Evolutionary conservation across 2,329 filamentous ascomycete species (phyloP).

Genomic region (Pseudovirgaria hyperparasitica): DNA sequence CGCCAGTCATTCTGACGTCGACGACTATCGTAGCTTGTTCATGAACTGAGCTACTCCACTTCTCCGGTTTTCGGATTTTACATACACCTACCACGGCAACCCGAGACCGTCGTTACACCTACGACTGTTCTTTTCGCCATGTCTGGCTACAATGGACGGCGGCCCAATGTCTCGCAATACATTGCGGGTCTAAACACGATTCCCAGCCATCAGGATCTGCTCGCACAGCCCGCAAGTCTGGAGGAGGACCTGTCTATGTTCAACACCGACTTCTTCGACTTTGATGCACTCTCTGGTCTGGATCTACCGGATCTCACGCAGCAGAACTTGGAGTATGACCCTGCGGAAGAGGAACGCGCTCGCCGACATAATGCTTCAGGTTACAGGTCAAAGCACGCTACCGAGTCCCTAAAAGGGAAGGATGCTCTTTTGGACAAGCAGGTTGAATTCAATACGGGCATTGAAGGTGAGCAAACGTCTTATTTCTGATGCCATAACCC

Average conservation of each 20-base stretch:
- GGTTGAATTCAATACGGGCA: too few species aligned
- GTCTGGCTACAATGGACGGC: slow-evolving; percentile 64
- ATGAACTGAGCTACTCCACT: too few species aligned
- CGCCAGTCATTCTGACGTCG: too few species aligned
- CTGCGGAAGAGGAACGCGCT: slow-evolving; percentile 13
- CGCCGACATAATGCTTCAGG: slow-evolving; percentile 7
- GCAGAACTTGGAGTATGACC: slow-evolving; percentile 16
- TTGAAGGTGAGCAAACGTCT: too few species aligned
- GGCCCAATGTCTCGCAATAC: slow-evolving; percentile 83
- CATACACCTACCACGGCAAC: too few species aligned
- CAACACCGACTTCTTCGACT: slow-evolving; percentile 50
- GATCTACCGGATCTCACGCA: slow-evolving; percentile 9
- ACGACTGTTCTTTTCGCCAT: too few species aligned
- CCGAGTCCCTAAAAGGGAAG: too few species aligned
- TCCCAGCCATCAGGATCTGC: slow-evolving; percentile 27
- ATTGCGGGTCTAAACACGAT: slow-evolving; percentile 72
- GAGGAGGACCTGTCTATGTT: slow-evolving; percentile 40
- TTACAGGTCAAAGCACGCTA: slow-evolving; percentile 7
- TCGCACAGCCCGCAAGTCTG: slow-evolving; percentile 25
- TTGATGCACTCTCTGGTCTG: slow-evolving; percentile 37
- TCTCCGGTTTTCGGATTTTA: too few species aligned
- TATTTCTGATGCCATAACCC: too few species aligned
- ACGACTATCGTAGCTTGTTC: too few species aligned
- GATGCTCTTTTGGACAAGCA: too few species aligned
- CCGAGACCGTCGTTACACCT: too few species aligned